Conservation (phyloP, 768 basidiomycete genomes). For the Lepiota venenata region DNA sequence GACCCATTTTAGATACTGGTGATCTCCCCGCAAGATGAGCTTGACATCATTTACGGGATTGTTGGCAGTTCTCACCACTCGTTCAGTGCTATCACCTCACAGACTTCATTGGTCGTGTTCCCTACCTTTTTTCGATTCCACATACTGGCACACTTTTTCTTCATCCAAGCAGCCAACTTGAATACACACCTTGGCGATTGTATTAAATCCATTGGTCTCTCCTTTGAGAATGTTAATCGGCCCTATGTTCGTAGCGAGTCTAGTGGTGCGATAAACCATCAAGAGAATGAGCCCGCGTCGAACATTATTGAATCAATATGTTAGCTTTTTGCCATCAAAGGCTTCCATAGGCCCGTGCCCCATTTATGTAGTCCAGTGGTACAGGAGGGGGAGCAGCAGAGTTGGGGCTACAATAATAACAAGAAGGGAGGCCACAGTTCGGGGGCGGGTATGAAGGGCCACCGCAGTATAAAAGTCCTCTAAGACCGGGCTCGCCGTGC, state of each 20-base stretch:
- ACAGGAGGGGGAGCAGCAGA: too few relatives aligned
- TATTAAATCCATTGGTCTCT: conserved; percentile 40
- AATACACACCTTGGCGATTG: conserved; percentile 37
- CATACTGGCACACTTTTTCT: conserved; percentile 24
- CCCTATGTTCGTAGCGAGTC: conserved; percentile 39
- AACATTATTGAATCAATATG: background rate
- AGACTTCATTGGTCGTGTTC: conserved; percentile 18
- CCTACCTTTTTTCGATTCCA: conserved; percentile 19
- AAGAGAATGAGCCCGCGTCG: background rate
- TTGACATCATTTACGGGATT: too few relatives aligned
- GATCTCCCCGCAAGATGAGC: too few relatives aligned
- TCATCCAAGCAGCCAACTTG: conserved; percentile 37
- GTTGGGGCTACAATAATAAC: too few relatives aligned
- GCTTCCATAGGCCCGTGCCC: background rate
- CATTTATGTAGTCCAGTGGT: too few relatives aligned
- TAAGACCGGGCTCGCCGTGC: too few relatives aligned
- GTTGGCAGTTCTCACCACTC: conserved; percentile 21
- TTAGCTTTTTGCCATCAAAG: background rate
- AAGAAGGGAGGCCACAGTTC: too few relatives aligned
- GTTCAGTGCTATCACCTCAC: background rate
- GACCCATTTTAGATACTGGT: too few relatives aligned
- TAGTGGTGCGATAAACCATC: conserved; percentile 35
- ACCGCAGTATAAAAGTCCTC: too few relatives aligned
- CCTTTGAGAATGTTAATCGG: conserved; percentile 30
- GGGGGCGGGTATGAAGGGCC: too few relatives aligned